A percentile compares a stretch with the other conserved stretches of the same genome.
These are phyloP conservation scores for Mycosarcoma maydis DNA, from an alignment of 1,284 basidiomycete genomes.

Conservation along the genomic window DNA sequence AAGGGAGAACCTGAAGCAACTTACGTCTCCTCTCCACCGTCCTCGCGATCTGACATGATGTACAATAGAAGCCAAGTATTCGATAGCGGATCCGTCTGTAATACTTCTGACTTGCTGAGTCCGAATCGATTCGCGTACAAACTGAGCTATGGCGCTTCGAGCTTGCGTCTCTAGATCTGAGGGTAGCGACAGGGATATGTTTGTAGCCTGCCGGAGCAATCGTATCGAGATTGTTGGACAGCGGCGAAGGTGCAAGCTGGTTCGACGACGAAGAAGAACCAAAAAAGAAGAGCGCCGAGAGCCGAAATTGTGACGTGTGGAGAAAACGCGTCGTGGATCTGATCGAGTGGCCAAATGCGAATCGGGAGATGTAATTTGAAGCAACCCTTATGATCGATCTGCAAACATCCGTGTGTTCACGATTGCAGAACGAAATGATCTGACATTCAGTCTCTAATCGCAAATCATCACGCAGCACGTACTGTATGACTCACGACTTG, in stretches of 20 bases:
- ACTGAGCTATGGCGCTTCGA: neutral
- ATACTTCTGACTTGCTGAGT: neutral
- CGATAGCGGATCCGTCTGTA: neutral
- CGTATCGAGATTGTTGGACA: slow-evolving; percentile 12
- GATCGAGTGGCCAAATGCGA: no score
- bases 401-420: no score
- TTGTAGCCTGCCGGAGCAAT: slow-evolving; percentile 7
- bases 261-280: slow-evolving; percentile 23
- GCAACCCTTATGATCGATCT: no score
- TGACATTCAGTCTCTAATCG: no score
- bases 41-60: slow-evolving; percentile 59
- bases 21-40: slow-evolving; percentile 54
- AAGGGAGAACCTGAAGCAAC: slow-evolving; percentile 2
- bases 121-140: neutral
- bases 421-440: no score
- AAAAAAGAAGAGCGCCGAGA: slow-evolving; percentile 14
- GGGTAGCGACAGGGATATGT: neutral
- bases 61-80: neutral
- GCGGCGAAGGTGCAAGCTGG: neutral
- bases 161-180: neutral
- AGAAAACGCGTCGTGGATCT: slow-evolving; percentile 23
- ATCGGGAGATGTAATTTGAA: neutral
- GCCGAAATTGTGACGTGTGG: slow-evolving; percentile 40
- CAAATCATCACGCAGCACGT: no score
- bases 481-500: no score